Base-by-base conservation (phyloP, 352 stramenopile genomes). In the Elongisporangium senticosum region DNA sequence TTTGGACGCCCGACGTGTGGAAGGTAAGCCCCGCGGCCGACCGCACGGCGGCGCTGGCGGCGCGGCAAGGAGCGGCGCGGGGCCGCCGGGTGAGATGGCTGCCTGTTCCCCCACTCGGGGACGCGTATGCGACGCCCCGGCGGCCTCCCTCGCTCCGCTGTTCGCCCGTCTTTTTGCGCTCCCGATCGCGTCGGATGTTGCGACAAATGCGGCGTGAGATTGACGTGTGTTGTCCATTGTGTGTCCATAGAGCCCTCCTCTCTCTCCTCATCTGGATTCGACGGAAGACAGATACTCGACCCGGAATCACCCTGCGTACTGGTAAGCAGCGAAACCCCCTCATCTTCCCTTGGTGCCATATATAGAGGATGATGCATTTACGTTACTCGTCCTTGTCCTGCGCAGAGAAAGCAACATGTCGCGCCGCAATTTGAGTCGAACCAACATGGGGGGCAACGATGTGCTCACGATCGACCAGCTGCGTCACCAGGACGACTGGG, bases 401-500 rank as follows among this genome's bases (percentile, higher is more conserved):
- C 15, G 21, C 11, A 48, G 39, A 26, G 39, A 47, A 53, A 23
- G 14, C 7, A 17, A 49, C 54, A 92, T 93, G 83, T 89, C 83
- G 59, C 75, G 79, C 56, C 84, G 86, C 58, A 74, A 69, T 56
- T 69, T 89, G 55, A 92, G 91, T 67, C 79, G 78, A 48, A 83
- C 59, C 22, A 62, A 74, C 68, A 90, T 89, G 68, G 80, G 78
- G 56, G 76, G 77, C 64, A 93, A 89, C 72, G 85, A 95, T 60
- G 85, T 95, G 67, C 77, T 95, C 56, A 92, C 83, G 53, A 95
- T 95, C 61, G 85, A 95, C 62, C 85, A 95, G 74, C 69, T 95
- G 51, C 77, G 81, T 52, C 83, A 93, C 72, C 83, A 95, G 67
- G 85, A 95, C 59, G 85, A 95, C 71, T 95, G 83, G 86, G 86